A percentile compares a stretch with the other conserved stretches of the same genome.
Conservation (phyloP, 441 rosid species). For the Populus hybrid region DNA sequence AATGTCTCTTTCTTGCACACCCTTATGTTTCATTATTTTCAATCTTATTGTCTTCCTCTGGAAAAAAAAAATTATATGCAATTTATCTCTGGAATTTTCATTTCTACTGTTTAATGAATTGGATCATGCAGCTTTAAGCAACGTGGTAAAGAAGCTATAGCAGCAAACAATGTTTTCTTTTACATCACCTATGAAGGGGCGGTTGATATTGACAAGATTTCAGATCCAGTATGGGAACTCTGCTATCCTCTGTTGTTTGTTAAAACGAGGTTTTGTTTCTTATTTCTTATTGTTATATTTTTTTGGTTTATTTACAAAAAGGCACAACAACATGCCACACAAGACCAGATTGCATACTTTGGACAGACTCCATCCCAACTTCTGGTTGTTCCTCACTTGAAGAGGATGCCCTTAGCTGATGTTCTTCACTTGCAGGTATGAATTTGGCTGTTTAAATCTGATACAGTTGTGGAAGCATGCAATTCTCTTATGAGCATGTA, state of each 20-base stretch:
- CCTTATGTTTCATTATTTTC: constrained; percentile 17
- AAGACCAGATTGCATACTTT: constrained; percentile 99
- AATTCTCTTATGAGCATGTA: background rate
- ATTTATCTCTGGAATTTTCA: background rate
- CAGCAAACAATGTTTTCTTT: constrained; percentile 94
- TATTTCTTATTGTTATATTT: constrained; percentile 18
- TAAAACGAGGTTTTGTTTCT: constrained; percentile 11
- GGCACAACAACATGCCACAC: constrained; percentile 94
- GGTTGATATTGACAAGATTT: constrained; percentile 88
- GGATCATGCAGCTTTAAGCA: constrained; percentile 76
- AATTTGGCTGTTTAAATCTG: constrained; percentile 11
- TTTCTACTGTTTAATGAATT: constrained; percentile 19
- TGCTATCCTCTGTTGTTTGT: constrained; percentile 18
- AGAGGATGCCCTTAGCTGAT: constrained; percentile 76
- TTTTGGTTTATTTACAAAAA: constrained; percentile 31
- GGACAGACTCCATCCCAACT: constrained; percentile 99
- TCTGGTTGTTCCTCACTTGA: constrained; percentile 81
- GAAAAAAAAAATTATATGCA: background rate
- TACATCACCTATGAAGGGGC: constrained; percentile 98
- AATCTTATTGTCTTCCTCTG: background rate
- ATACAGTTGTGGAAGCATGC: background rate
- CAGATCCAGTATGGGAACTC: constrained; percentile 68
- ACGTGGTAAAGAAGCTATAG: constrained; percentile 99
- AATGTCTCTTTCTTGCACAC: constrained; percentile 8
- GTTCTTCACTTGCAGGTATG: constrained; percentile 90